phyloP scores from a whole-genome alignment of 805 yeast genomes.

The Barnettozyma pratensis region DNA sequence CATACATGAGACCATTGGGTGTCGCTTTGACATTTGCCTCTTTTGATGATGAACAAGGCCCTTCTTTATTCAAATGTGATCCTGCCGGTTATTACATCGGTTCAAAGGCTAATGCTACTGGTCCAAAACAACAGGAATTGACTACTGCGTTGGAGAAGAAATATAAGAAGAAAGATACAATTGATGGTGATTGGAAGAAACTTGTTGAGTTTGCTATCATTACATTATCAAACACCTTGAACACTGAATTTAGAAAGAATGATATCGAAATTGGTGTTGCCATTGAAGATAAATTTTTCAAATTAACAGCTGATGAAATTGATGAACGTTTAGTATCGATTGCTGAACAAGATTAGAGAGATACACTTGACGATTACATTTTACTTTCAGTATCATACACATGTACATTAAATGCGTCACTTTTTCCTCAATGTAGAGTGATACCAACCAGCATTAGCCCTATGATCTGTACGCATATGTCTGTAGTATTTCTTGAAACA shows the following conservation, averaged over 20 bases:
- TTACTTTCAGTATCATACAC: not conserved
- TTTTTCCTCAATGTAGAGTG: too few relatives aligned
- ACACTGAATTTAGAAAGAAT: conserved; percentile 89
- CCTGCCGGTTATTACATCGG: conserved; percentile 97
- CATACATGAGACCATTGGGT: conserved; percentile 97
- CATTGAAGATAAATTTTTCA: conserved; percentile 60
- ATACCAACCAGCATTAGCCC: too few relatives aligned
- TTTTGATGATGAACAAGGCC: conserved; percentile 86
- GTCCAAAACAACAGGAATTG: conserved; percentile 97
- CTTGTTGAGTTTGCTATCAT: conserved; percentile 88
- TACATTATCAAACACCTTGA: conserved; percentile 78
- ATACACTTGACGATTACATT: not conserved
- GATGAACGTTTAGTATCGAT: conserved; percentile 91
- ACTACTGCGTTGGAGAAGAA: conserved; percentile 85
- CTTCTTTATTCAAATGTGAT: conserved; percentile 86
- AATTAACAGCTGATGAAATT: conserved; percentile 77
- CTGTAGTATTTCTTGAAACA: not conserved
- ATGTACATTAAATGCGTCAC: conserved; percentile 2
- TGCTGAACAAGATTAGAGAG: conserved; percentile 83
- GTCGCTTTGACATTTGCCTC: conserved; percentile 86
- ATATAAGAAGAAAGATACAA: conserved; percentile 66
- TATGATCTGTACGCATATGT: not conserved
- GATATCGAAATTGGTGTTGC: conserved; percentile 95
- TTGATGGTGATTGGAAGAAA: conserved; percentile 79
- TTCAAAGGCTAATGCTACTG: conserved; percentile 88